Percentiles rank a stretch among this genome's conserved stretches.
Evolutionary conservation across 352 stramenopile species (phyloP).

Genomic region (Globisporangium heterothallicum): DNA sequence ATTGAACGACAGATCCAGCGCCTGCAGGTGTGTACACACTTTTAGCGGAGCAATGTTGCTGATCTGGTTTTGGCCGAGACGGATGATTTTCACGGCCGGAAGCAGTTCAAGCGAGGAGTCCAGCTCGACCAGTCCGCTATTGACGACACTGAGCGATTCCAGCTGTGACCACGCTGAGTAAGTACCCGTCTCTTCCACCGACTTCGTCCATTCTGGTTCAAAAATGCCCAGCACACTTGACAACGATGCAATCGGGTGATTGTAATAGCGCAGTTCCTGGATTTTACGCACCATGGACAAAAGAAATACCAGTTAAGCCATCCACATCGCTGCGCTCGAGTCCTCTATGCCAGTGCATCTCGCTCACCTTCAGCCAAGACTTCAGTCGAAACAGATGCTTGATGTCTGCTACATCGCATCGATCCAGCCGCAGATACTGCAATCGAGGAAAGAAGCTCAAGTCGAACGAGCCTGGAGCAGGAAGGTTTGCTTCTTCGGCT

Average conservation of each 20-base stretch:
- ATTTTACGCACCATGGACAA: neutral
- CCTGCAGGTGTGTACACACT: conserved; percentile 4
- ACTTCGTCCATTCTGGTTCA: neutral
- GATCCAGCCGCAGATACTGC: conserved; percentile 14
- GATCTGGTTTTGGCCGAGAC: conserved; percentile 13
- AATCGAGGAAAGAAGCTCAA: conserved; percentile 16
- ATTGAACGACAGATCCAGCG: conserved; percentile 14
- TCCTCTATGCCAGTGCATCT: no score
- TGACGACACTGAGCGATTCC: conserved; percentile 14
- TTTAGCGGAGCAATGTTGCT: conserved; percentile 3
- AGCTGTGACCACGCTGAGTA: conserved; percentile 12
- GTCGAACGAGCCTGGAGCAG: conserved; percentile 11
- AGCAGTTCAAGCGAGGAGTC: conserved; percentile 13
- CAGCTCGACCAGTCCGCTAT: conserved; percentile 10
- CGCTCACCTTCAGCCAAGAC: neutral
- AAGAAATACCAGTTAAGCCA: no score
- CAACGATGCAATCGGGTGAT: neutral
- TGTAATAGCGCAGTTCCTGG: conserved; percentile 15
- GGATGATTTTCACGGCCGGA: conserved; percentile 7
- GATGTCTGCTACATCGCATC: conserved; percentile 3
- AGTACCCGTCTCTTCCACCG: neutral
- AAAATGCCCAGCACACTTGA: conserved; percentile 3
- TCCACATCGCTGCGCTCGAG: neutral
- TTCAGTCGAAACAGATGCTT: conserved; percentile 13
- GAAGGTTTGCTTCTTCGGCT: conserved; percentile 1